These are phyloP conservation scores for Coemansia reversa DNA, from an alignment of 192 early-diverging fungal species.

Conservation along the genomic window DNA sequence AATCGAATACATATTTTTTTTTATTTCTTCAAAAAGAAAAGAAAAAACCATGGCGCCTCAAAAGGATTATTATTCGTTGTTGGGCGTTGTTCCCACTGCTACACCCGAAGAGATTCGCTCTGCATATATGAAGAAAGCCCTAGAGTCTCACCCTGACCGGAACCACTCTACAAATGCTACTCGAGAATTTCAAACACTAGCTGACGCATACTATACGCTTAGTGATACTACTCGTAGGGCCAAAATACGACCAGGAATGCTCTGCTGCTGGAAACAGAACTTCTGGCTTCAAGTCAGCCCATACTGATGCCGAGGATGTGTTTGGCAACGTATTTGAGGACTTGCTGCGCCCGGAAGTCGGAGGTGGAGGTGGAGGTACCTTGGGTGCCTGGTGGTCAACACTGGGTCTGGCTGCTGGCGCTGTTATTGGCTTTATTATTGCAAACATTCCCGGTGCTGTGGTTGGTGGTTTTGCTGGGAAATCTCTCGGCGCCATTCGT, in stretches of 20 bases:
- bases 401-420: conserved; percentile 65
- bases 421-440: conserved; percentile 70
- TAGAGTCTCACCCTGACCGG: conserved; percentile 71
- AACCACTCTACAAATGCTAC: conserved; percentile 60
- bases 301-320: conserved; percentile 60
- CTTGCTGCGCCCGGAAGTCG: conserved; percentile 69
- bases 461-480: conserved; percentile 60
- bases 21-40: too few relatives aligned
- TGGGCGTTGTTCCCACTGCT: conserved; percentile 62
- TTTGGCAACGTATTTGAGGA: conserved; percentile 84
- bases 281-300: conserved; percentile 2
- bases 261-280: not conserved
- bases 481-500: conserved; percentile 61
- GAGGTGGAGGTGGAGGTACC: too few relatives aligned
- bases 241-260: conserved; percentile 57
- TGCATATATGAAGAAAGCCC: conserved; percentile 77
- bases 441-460: conserved; percentile 66
- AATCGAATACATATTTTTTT: not conserved
- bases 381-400: conserved; percentile 60
- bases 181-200: conserved; percentile 71
- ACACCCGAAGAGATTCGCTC: conserved; percentile 67
- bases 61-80: conserved; percentile 64
- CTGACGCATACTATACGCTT: conserved; percentile 79
- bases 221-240: conserved; percentile 51
- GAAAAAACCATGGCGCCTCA: not conserved